Base-by-base conservation (phyloP, 2,329 filamentous ascomycete genomes). In the Camillea tinctor region DNA sequence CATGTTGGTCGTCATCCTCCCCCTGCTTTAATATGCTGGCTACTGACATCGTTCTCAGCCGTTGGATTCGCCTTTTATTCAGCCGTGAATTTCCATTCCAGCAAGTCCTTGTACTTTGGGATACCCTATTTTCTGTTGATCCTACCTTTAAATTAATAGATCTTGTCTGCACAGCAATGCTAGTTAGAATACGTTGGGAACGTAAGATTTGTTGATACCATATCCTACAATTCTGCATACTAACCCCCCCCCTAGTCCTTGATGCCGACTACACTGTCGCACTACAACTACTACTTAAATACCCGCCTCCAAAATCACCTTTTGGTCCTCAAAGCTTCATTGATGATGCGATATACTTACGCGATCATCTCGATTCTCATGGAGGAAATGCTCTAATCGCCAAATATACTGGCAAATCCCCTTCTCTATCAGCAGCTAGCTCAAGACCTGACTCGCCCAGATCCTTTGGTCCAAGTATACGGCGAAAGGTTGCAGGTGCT, bases 1-100 rank as follows among this genome's bases (percentile, higher is more conserved):
- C 22, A 96, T 98, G 91, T 95, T 77, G 74, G 82, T 73, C 4
- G 24, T 21, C 52, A 15, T 13, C n/a, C 3, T 2, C 19, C 44
- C 20, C 19, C 9, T 21, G 48, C 4, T 15, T 13, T 7, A 4
- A 23, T 22, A 19, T 24, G 20, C 23, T 11, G 23, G 4, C 52
- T 50, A 58, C 61, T 63, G 19, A 69, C 36, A 56, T 22, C 36
- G 24, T 44, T 44, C 8, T n/a, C 44, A 93, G 91, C 64, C 92
- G 95, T 59, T 99, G 95, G 95, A 90, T 98, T 60, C 87, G 95
- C 24, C 84, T 99, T 1, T 78, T 99, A 0, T 98, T 98, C 71
- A 93, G 94, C 54, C 86, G 95, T 66, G 95, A 99, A 73, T 98
- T 97, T 68, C 87, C 92, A 0, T 96, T 98, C 62, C 87, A 93